Conservation (phyloP, 306 rosid species). For the Quercus parvula region DNA sequence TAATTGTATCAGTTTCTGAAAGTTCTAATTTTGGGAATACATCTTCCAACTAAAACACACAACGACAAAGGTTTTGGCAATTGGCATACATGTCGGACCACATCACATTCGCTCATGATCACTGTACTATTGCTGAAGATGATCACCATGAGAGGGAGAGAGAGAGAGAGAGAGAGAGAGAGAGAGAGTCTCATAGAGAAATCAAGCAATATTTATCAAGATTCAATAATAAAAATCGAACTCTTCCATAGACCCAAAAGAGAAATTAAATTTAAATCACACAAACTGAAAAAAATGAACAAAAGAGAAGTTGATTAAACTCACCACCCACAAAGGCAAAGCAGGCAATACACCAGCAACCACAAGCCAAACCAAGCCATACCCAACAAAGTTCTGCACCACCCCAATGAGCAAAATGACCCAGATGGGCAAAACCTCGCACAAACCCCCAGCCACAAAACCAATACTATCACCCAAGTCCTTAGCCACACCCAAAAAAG, state of each 20-base stretch:
- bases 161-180: background rate
- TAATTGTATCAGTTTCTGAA: background rate
- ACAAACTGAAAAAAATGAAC: background rate
- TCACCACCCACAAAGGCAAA: constrained; percentile 71
- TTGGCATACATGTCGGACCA: background rate
- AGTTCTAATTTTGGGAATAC: background rate
- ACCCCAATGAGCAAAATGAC: constrained; percentile 51
- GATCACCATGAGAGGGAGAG: background rate
- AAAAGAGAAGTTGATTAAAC: constrained; percentile 15
- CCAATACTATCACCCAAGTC: constrained; percentile 86
- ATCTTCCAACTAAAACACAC: background rate
- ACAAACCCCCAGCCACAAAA: constrained; percentile 59
- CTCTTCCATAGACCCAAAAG: background rate
- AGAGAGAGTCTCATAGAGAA: background rate
- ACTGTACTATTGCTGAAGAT: too few relatives aligned
- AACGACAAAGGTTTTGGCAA: background rate
- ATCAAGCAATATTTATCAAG: background rate
- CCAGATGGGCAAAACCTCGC: constrained; percentile 54
- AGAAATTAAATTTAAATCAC: background rate
- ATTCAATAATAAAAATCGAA: background rate
- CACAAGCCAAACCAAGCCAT: constrained; percentile 71
- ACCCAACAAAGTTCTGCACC: constrained; percentile 58
- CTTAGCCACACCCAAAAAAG: constrained; percentile 66
- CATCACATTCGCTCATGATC: background rate
- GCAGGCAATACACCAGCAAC: constrained; percentile 49